Evolutionary conservation across 1,139 yeast species (phyloP).

Genomic region (Yamadazyma buinensis): DNA sequence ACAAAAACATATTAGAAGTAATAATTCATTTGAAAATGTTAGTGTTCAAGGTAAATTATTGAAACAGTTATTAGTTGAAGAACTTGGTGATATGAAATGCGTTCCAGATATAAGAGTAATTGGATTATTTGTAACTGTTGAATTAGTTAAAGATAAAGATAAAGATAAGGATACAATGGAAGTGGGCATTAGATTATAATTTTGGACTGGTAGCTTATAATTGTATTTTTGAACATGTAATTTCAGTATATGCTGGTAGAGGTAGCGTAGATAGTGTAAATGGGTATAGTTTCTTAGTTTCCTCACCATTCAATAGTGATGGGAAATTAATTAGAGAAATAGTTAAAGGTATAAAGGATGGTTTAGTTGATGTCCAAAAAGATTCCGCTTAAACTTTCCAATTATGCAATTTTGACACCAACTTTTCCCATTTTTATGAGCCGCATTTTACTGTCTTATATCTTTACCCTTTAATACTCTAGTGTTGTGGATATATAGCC

Average conservation of each 20-base stretch:
- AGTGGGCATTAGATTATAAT: conserved; percentile 34
- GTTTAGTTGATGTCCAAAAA: too few species aligned
- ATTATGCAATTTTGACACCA: too few species aligned
- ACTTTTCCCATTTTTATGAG: too few species aligned
- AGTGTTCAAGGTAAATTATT: conserved; percentile 43
- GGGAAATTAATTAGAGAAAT: neutral
- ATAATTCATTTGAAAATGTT: conserved; percentile 43
- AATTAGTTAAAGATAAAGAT: conserved; percentile 49
- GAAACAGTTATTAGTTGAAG: conserved; percentile 34
- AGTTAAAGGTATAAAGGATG: neutral
- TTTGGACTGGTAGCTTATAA: conserved; percentile 29
- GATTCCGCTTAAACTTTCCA: too few species aligned
- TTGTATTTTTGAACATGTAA: conserved; percentile 36
- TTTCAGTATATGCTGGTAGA: conserved; percentile 6
- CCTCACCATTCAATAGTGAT: conserved; percentile 1
- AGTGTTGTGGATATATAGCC: too few species aligned
- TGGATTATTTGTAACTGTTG: conserved; percentile 58
- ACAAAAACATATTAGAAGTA: conserved; percentile 45
- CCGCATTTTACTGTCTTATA: too few species aligned
- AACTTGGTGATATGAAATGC: conserved; percentile 25
- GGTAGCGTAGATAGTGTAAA: conserved; percentile 38
- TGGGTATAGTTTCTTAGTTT: conserved; percentile 21
- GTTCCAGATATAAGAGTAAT: conserved; percentile 57
- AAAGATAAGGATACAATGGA: conserved; percentile 50
- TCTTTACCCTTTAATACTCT: too few species aligned